These are phyloP conservation scores for Ajuga chamaepitys DNA, from an alignment of 257 asterid species.

Conservation along the genomic window DNA sequence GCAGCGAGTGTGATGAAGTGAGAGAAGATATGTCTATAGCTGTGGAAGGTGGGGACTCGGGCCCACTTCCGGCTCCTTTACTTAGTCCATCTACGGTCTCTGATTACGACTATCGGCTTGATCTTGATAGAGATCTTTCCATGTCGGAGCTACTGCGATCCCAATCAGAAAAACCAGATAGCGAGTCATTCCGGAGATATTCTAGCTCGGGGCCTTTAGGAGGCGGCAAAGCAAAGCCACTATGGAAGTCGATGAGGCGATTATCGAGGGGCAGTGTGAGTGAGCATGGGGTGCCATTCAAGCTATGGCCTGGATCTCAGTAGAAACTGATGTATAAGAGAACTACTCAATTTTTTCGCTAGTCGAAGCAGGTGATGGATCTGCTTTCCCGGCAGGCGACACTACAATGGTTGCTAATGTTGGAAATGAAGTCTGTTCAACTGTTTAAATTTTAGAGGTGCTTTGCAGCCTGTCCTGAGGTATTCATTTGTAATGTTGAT, in stretches of 20 bases:
- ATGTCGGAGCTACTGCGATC: conserved; percentile 60
- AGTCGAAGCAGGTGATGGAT: too few species aligned
- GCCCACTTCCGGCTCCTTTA: conserved; percentile 22
- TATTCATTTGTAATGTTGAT: background rate
- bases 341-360: too few species aligned
- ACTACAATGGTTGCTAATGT: too few species aligned
- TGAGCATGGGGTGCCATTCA: conserved; percentile 47
- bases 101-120: conserved; percentile 39
- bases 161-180: conserved; percentile 29
- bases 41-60: conserved; percentile 30
- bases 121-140: conserved; percentile 67
- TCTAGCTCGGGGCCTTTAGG: conserved; percentile 74
- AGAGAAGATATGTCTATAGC: conserved; percentile 37
- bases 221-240: conserved; percentile 31
- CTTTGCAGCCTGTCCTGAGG: too few species aligned
- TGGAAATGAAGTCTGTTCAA: too few species aligned
- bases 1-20: conserved; percentile 52
- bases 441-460: too few species aligned
- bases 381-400: too few species aligned
- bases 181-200: conserved; percentile 54
- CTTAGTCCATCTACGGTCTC: conserved; percentile 38
- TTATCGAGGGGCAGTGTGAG: conserved; percentile 63
- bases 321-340: conserved; percentile 7
- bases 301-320: conserved; percentile 61
- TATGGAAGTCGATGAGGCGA: conserved; percentile 64